Percentiles rank a stretch among this genome's conserved stretches.
Evolutionary conservation across 1,139 yeast genomes (phyloP).

Genomic region (Candida sojae): DNA sequence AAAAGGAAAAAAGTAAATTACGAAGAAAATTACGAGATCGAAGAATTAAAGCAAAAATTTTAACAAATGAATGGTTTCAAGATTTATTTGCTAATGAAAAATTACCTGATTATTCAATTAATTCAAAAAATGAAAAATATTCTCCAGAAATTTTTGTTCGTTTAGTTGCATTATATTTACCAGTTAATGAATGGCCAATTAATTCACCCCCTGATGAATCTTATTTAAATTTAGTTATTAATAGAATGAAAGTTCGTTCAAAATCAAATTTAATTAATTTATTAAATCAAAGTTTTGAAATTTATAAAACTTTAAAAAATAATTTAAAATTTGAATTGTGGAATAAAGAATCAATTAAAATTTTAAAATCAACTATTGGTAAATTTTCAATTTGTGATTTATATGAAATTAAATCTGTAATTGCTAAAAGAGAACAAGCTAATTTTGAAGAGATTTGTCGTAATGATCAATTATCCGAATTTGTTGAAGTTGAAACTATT

Average conservation of each 20-base stretch:
- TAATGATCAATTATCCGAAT: slow-evolving; percentile 16
- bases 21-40: slow-evolving; percentile 22
- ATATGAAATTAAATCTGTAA: slow-evolving; percentile 14
- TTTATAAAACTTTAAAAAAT: slow-evolving; percentile 12
- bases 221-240: slow-evolving; percentile 2
- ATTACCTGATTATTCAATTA: slow-evolving; percentile 4
- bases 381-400: slow-evolving; percentile 15
- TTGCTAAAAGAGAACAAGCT: slow-evolving; percentile 14
- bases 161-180: slow-evolving; percentile 17
- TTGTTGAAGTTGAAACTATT: slow-evolving; percentile 12
- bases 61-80: slow-evolving; percentile 18
- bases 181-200: slow-evolving; percentile 20
- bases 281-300: slow-evolving; percentile 12
- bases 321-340: slow-evolving; percentile 13
- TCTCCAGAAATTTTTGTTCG: slow-evolving; percentile 16
- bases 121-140: not conserved
- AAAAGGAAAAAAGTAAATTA: slow-evolving; percentile 20
- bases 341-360: slow-evolving; percentile 12
- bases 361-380: slow-evolving; percentile 14
- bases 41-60: slow-evolving; percentile 20
- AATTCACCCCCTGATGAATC: slow-evolving; percentile 4
- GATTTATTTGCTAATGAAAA: slow-evolving; percentile 16
- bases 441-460: slow-evolving; percentile 18
- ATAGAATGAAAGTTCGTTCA: slow-evolving; percentile 5
- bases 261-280: slow-evolving; percentile 6